Evolutionary conservation across 1,139 yeast genomes (phyloP), one percentile per base, ranked within the genome.

Genomic region (Geotrichum phurueaensis): DNA sequence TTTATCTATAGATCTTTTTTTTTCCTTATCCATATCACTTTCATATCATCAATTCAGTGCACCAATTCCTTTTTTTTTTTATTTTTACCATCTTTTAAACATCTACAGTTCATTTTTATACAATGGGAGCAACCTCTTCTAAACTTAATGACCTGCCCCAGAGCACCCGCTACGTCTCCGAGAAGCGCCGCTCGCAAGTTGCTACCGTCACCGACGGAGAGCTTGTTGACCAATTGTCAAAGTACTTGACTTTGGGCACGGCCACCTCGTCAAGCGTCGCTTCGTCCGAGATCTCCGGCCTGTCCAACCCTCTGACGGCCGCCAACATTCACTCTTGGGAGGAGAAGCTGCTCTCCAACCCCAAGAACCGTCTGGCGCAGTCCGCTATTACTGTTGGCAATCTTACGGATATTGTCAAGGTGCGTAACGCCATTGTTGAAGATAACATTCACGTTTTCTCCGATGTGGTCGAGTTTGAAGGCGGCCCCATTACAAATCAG

Each of bases 401-500:
- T 53, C 78, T 85, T 66, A 74, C 77, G 27, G 72, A 76, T 20
- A 75, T 84, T 51, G 77, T 84, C 61, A 76, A 75, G 29, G 74
- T 75, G 64, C 75, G 78, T 23, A 54, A 65, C 5, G 71, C 69
- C 45, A 69, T 73, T 25, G 76, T 75, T 60, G 70, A 74, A 51
- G 80, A 79, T 66, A 78, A 77, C 59, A 68, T 70, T 43, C 84
- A 78, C 65, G 75, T 83, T 53, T 85, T 84, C 73, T 84, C 84
- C 65, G 74, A 77, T 61, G 78, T 78, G 64, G 82, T 84, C 36
- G 81, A 79, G 54, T 75, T 78, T 25, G 82, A 61, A 48, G 88
- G 89, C 2, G 76, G 80, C 36, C 86, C 87, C 22, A 77, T 79
- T 62, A 82, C 86, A 67, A 81, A 83, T 71, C 89, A 85, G 71